Conservation (phyloP, 768 basidiomycete genomes). For the Suillus variegatus region DNA sequence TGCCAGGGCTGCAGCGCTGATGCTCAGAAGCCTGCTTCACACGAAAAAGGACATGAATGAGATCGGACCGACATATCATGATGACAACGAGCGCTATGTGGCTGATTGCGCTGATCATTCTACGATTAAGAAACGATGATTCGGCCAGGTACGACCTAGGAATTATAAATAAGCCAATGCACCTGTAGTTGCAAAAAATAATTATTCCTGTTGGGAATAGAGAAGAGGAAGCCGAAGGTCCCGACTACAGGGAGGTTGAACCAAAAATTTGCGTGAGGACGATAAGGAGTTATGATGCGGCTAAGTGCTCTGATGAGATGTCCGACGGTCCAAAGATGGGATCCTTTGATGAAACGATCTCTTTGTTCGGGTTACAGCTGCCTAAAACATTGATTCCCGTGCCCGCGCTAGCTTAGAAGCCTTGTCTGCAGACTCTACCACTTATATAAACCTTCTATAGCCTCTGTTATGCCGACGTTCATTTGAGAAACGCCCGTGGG, state of each 20-base stretch:
- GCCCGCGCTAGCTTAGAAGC: neutral
- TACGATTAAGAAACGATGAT: neutral
- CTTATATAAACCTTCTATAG: slow-evolving; percentile 30
- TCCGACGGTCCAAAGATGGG: slow-evolving; percentile 3
- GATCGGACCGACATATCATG: slow-evolving; percentile 1
- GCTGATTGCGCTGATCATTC: slow-evolving; percentile 3
- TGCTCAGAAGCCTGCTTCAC: too few species aligned
- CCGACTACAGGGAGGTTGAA: neutral
- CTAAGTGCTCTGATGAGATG: slow-evolving; percentile 11
- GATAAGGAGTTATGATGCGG: slow-evolving; percentile 9
- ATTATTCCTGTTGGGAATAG: neutral
- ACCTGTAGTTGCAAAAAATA: neutral
- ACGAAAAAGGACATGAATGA: neutral
- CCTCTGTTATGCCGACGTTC: slow-evolving; percentile 28
- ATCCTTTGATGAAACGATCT: slow-evolving; percentile 10
- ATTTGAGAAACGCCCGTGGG: slow-evolving; percentile 27
- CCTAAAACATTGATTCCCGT: slow-evolving; percentile 16
- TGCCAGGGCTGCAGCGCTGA: too few species aligned
- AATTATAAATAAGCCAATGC: too few species aligned
- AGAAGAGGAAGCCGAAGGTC: neutral
- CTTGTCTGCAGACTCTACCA: slow-evolving; percentile 15
- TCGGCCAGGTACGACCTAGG: neutral
- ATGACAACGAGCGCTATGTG: slow-evolving; percentile 5
- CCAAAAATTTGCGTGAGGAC: neutral
- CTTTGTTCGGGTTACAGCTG: slow-evolving; percentile 15